Evolutionary conservation across 345 rosid genomes (phyloP), one percentile per base, ranked within the genome.

Genomic region (Dipteronia sinensis): DNA sequence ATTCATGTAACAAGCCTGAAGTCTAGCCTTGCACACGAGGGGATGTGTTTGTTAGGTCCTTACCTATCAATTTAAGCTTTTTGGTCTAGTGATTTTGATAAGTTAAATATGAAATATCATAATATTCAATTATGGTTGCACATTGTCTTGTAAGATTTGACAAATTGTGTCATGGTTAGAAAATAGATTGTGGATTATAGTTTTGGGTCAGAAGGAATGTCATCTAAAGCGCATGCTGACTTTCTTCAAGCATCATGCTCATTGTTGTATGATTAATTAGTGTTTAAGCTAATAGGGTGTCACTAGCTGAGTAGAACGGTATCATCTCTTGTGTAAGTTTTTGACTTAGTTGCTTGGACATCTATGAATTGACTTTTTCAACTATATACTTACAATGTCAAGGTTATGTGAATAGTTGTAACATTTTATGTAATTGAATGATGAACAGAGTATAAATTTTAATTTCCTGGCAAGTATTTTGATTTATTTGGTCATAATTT

Each of bases 201-300:
- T 71, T 71, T 31, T 63, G 49, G 49, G 17, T 16, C 8, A 56
- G 6, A 56, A 25, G 19, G 58, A 7, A 29, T 71, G 74, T 51
- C 40, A 59, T 72, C 34, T 22, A 58, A 13, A 72, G 22, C 5
- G 40, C 27, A 25, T 4, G 1, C 67, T 31, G 34, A 20, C 23
- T 49, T 62, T 59, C 25, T 20, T 74, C 10, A 63, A 65, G 75
- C 63, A 29, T 55, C 10, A 76, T 71, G 25, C 51, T 55, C 49
- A 17, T 65, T 65, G 34, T 23, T 29, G 10, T 27, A 62, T 22
- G 11, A 53, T 63, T 74, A 63, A 23, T 27, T 62, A 74, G 59
- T 22, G 27, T 63, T 69, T 42, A 5, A 62, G 58, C 65, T 38
- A 19, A 44, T 23, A 10, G 10, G 40, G 69, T 74, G 34, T 68